phyloP scores from a whole-genome alignment of 179 eudicot genomes.

The Patellifolia procumbens region DNA sequence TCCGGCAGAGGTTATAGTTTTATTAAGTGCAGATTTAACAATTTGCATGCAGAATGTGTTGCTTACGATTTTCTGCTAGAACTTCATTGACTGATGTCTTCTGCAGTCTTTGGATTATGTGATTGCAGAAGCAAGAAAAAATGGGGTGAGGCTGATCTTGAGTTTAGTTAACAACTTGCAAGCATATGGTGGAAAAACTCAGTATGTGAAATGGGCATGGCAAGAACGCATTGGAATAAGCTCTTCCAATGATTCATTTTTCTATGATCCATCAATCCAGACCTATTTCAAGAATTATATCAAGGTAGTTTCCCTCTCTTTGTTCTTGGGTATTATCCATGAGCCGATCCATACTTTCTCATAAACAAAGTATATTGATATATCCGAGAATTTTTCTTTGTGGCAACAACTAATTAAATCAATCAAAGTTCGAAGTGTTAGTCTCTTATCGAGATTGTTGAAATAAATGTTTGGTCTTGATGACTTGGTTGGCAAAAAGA shows the following conservation, averaged over 20 bases:
- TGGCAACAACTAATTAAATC: neutral
- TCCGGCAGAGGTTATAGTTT: neutral
- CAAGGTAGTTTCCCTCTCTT: slow-evolving; percentile 55
- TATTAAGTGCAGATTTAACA: too few relatives aligned
- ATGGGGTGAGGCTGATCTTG: slow-evolving; percentile 68
- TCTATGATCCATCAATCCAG: slow-evolving; percentile 85
- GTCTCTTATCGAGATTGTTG: too few relatives aligned
- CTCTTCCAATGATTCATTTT: slow-evolving; percentile 94
- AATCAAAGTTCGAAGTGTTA: neutral
- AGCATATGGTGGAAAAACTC: slow-evolving; percentile 95
- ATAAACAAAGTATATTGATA: neutral
- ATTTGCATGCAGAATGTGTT: neutral
- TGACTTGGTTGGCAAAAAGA: too few relatives aligned
- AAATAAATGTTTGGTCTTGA: too few relatives aligned
- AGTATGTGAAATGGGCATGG: slow-evolving; percentile 96
- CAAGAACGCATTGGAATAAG: slow-evolving; percentile 85
- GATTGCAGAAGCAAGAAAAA: slow-evolving; percentile 75
- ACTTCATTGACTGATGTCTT: slow-evolving; percentile 20
- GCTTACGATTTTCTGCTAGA: neutral
- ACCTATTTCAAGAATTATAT: slow-evolving; percentile 79
- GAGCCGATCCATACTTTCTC: neutral
- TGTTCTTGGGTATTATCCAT: neutral
- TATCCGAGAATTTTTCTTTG: neutral
- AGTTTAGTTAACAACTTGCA: slow-evolving; percentile 78
- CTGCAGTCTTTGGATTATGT: slow-evolving; percentile 88